Base-by-base conservation (phyloP, 441 rosid species). In the Jatropha multifida region DNA sequence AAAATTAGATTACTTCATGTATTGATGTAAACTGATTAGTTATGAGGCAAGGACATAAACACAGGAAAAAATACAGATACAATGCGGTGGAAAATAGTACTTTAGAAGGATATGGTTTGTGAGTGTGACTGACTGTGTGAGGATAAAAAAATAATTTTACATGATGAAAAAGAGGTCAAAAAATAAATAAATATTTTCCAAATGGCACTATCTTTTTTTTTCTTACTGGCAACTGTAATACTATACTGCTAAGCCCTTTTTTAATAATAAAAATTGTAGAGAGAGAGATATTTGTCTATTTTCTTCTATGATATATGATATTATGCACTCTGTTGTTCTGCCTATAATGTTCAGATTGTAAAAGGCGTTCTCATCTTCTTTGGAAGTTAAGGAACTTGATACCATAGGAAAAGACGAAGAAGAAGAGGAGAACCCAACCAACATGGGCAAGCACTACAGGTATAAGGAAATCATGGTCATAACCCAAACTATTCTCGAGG, bases 361-460 rank as follows among this genome's bases (percentile, higher is more conserved):
- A 10, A 26, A 59, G 5, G 37, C 4, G 2, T 55, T 14, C 18
- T 76, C 52, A 88, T 87, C 91, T 85, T 67, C 81, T 90, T 55
- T 85, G 92, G 86, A 88, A 87, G 81, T 88, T 90, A 46, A 87
- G 85, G 83, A 80, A 87, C 83, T 79, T 90, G 78, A 90, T 90
- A 71, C 89, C 88, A 63, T 85, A 90, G 3, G 89, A 88, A 72
- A 88, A 90, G 32, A 84, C 85, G 41, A 86, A 83, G 63, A 83
- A 74, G 84, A 90, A 90, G 75, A 86, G 81, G 0, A 88, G 73
- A 20, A 81, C 88, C 82, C 83, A 88, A 26, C 83, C 94, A 7
- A 85, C 10, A 73, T 87, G 91, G 13, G 86, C 92, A 9, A 78
- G 71, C 2, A 85, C 83, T 5, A 86, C 88, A 32, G 76, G 76